These are phyloP conservation scores for Colletotrichum camelliae DNA, from an alignment of 2,329 filamentous ascomycete species.

Conservation along the genomic window DNA sequence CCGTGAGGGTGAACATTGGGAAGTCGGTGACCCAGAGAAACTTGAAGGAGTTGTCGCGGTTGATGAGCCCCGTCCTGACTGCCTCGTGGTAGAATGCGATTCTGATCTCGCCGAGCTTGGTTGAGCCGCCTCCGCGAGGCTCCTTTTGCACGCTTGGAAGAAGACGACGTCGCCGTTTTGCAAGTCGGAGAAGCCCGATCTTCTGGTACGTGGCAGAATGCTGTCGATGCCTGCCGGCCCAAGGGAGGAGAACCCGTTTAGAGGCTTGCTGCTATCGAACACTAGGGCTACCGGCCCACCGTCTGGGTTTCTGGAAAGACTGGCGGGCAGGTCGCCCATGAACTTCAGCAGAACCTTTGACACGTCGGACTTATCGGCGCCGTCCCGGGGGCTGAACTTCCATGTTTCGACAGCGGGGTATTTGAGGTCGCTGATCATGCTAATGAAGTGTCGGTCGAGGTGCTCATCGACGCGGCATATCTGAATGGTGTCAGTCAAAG, in stretches of 20 bases:
- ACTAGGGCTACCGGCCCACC: slow-evolving; percentile 84
- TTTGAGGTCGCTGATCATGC: slow-evolving; percentile 74
- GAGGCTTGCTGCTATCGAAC: slow-evolving; percentile 74
- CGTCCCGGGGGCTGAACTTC: slow-evolving; percentile 62
- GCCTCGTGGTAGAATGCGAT: slow-evolving; percentile 72
- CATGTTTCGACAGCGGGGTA: slow-evolving; percentile 78
- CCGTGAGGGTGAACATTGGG: slow-evolving; percentile 84
- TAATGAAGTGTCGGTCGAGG: slow-evolving; percentile 67
- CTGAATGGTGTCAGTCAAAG: slow-evolving; percentile 41
- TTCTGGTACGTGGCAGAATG: slow-evolving; percentile 31
- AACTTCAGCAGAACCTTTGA: slow-evolving; percentile 70
- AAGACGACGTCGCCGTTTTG: slow-evolving; percentile 81
- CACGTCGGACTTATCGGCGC: slow-evolving; percentile 57
- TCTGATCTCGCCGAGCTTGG: slow-evolving; percentile 74
- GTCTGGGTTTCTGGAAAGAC: slow-evolving; percentile 71
- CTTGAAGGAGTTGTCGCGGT: slow-evolving; percentile 54
- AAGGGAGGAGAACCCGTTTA: slow-evolving; percentile 78
- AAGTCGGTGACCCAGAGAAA: slow-evolving; percentile 92
- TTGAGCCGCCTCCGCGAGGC: slow-evolving; percentile 75
- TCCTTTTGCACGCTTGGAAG: slow-evolving; percentile 77
- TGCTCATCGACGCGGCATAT: slow-evolving; percentile 71
- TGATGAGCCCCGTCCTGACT: slow-evolving; percentile 65
- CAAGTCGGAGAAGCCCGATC: slow-evolving; percentile 37
- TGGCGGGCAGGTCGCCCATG: slow-evolving; percentile 67
- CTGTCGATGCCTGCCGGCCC: slow-evolving; percentile 48